phyloP scores from a whole-genome alignment of 2,329 filamentous ascomycete genomes.

The Cladosporium austrohemisphaericum region DNA sequence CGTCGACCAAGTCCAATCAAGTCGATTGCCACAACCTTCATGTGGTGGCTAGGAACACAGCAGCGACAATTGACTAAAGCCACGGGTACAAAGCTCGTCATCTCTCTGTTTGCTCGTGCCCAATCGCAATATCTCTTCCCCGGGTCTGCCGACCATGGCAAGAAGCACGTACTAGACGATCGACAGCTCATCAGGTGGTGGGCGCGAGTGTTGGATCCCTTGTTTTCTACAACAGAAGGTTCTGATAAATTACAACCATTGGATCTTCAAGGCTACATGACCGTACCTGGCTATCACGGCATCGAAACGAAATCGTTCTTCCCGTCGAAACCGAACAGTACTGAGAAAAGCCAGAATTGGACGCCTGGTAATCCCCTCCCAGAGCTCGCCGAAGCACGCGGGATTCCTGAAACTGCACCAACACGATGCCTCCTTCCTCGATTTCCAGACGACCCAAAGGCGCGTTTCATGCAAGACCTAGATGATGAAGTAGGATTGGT shows the following conservation, averaged over 20 bases:
- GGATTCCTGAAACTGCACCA: constrained; percentile 56
- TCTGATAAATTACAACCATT: constrained; percentile 34
- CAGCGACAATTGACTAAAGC: constrained; percentile 45
- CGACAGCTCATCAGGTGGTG: constrained; percentile 91
- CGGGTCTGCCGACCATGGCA: constrained; percentile 75
- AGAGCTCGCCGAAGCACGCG: constrained; percentile 63
- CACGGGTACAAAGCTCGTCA: constrained; percentile 58
- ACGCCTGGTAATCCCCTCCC: constrained; percentile 66
- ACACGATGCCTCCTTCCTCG: constrained; percentile 79
- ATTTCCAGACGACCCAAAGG: constrained; percentile 94
- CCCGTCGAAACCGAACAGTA: constrained; percentile 46
- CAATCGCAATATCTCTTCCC: constrained; percentile 95
- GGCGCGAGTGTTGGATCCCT: constrained; percentile 79
- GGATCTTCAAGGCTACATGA: constrained; percentile 65
- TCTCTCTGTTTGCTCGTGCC: constrained; percentile 87
- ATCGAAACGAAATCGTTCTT: constrained; percentile 77
- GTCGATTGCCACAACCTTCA: constrained; percentile 68
- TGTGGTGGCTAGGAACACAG: constrained; percentile 63
- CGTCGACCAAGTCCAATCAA: constrained; percentile 70
- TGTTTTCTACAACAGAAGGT: constrained; percentile 48
- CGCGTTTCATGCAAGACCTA: constrained; percentile 80
- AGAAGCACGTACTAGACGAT: constrained; percentile 91
- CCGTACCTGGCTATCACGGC: constrained; percentile 82
- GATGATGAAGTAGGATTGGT: constrained; percentile 63
- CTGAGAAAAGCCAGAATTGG: constrained; percentile 36